These are phyloP conservation scores for Trichophyton mentagrophytes DNA, from an alignment of 2,329 filamentous ascomycete genomes.

Conservation along the genomic window DNA sequence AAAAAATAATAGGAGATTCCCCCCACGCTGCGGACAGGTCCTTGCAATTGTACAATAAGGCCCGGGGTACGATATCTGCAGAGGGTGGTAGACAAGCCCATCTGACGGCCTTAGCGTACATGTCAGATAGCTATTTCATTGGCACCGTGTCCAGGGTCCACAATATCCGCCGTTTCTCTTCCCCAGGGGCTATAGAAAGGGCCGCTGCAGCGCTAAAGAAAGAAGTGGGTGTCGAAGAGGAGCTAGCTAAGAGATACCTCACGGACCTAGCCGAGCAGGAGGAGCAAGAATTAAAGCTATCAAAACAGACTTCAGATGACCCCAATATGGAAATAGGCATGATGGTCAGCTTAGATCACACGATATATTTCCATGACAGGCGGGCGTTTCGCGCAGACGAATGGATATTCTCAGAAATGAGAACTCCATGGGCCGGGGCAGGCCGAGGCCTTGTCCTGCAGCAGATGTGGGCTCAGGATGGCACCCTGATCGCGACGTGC, in stretches of 20 bases:
- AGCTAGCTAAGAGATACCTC: conserved; percentile 28
- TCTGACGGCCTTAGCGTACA: conserved; percentile 78
- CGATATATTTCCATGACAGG: conserved; percentile 41
- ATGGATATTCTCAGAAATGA: conserved; percentile 40
- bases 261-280: conserved; percentile 34
- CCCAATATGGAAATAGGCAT: conserved; percentile 33
- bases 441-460: conserved; percentile 38
- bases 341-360: conserved; percentile 41
- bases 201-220: conserved; percentile 30
- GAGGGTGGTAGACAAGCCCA: conserved; percentile 67
- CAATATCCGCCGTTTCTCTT: conserved; percentile 60
- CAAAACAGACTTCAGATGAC: conserved; percentile 8
- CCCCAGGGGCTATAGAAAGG: conserved; percentile 33
- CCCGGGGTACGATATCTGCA: conserved; percentile 54
- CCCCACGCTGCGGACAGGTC: conserved; percentile 52
- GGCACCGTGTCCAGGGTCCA: conserved; percentile 75
- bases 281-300: conserved; percentile 23
- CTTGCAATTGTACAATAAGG: conserved; percentile 43
- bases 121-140: conserved; percentile 88
- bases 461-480: conserved; percentile 38
- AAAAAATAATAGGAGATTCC: conserved; percentile 21
- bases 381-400: conserved; percentile 38
- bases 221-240: conserved; percentile 32
- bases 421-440: conserved; percentile 40
- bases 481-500: conserved; percentile 38